These are phyloP conservation scores for Trichophyton schoenleinii DNA, from an alignment of 2,329 filamentous ascomycete species.

Conservation along the genomic window DNA sequence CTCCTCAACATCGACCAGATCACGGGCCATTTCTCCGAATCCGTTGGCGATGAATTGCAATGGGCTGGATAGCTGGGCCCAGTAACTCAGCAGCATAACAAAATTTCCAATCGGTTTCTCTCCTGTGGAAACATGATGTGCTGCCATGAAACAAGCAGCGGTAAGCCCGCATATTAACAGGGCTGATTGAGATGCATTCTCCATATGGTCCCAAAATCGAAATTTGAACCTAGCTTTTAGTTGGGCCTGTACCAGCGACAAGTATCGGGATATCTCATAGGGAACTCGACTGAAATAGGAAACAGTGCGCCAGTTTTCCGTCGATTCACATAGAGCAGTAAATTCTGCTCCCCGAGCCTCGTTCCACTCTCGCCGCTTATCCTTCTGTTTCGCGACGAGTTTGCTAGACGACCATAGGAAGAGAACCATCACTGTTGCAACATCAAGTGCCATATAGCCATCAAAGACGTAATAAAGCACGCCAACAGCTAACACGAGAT, in stretches of 20 bases:
- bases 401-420: conserved; percentile 41
- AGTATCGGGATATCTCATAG: conserved; percentile 43
- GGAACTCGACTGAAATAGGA: conserved; percentile 44
- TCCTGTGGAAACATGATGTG: conserved; percentile 41
- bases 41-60: conserved; percentile 40
- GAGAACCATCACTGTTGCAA: conserved; percentile 35
- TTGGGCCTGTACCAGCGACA: conserved; percentile 26
- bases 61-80: conserved; percentile 40
- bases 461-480: conserved; percentile 53
- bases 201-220: conserved; percentile 23
- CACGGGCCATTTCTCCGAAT: conserved; percentile 37
- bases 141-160: conserved; percentile 40
- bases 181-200: conserved; percentile 32
- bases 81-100: conserved; percentile 54
- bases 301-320: conserved; percentile 50
- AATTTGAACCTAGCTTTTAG: conserved; percentile 26
- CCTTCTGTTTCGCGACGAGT: conserved; percentile 29
- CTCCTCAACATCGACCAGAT: conserved; percentile 52
- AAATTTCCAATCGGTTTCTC: conserved; percentile 46
- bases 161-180: conserved; percentile 40
- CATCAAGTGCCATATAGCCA: conserved; percentile 44
- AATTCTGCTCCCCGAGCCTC: conserved; percentile 38
- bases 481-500: conserved; percentile 48
- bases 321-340: conserved; percentile 45
- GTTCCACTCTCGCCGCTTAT: conserved; percentile 27